These are phyloP conservation scores for Inga oerstediana DNA, from an alignment of 306 rosid genomes.

Conservation along the genomic window DNA sequence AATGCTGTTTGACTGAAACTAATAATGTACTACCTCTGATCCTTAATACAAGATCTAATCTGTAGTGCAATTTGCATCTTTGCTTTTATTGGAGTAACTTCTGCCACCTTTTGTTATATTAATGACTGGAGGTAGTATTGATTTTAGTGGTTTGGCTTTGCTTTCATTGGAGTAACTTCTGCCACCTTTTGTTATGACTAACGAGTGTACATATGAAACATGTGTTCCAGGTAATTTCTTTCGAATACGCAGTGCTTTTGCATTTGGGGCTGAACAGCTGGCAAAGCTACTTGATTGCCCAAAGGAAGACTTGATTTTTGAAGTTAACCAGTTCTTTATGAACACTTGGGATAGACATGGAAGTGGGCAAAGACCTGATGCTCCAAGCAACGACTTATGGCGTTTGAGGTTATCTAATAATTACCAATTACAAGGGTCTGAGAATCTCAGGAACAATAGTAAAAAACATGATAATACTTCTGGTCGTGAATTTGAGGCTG, in stretches of 20 bases:
- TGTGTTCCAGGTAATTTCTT: slow-evolving; percentile 86
- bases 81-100: no score
- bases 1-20: neutral
- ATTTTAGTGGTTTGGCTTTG: neutral
- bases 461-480: slow-evolving; percentile 53
- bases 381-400: slow-evolving; percentile 65
- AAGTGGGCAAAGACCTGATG: slow-evolving; percentile 97
- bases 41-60: no score
- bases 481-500: slow-evolving; percentile 50
- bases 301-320: slow-evolving; percentile 64
- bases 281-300: slow-evolving; percentile 92
- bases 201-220: slow-evolving; percentile 23
- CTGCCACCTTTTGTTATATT: no score
- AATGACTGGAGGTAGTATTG: neutral
- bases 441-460: slow-evolving; percentile 50
- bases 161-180: slow-evolving; percentile 11
- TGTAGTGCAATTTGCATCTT: no score
- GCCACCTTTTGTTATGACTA: slow-evolving; percentile 3
- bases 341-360: slow-evolving; percentile 99
- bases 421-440: slow-evolving; percentile 56
- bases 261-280: slow-evolving; percentile 91
- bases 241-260: slow-evolving; percentile 98
- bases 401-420: slow-evolving; percentile 53
- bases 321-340: slow-evolving; percentile 88
- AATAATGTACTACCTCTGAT: neutral